Percentiles rank a stretch among this genome's conserved stretches.
Conservation (phyloP, 495 filamentous ascomycete genomes). For the Aspergillus heteromorphus region DNA sequence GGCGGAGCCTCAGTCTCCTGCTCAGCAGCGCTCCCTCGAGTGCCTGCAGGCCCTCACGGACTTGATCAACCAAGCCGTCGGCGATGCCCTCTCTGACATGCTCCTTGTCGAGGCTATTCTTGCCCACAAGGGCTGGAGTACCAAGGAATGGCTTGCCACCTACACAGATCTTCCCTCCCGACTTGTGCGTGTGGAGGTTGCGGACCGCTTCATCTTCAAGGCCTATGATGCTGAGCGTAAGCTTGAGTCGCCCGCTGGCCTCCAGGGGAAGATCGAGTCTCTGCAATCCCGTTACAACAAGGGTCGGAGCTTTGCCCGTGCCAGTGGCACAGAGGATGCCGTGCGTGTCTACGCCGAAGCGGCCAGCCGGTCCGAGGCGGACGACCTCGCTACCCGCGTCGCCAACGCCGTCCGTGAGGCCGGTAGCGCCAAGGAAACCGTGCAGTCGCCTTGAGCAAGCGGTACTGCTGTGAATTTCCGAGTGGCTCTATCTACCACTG, state of each 20-base stretch:
- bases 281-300: constrained; percentile 86
- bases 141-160: constrained; percentile 85
- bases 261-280: constrained; percentile 79
- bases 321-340: constrained; percentile 92
- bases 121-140: constrained; percentile 88
- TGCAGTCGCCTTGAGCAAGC: background rate
- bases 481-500: background rate
- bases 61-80: constrained; percentile 96
- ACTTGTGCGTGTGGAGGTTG: constrained; percentile 86
- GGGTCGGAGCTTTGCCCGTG: constrained; percentile 83
- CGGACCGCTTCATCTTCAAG: constrained; percentile 79
- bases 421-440: constrained; percentile 21
- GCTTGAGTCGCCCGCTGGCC: constrained; percentile 69
- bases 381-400: constrained; percentile 80
- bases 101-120: constrained; percentile 94
- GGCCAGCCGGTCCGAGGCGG: constrained; percentile 73
- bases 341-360: constrained; percentile 97
- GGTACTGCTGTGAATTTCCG: background rate
- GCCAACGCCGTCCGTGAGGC: constrained; percentile 60
- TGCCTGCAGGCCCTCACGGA: constrained; percentile 75
- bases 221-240: constrained; percentile 87
- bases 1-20: constrained; percentile 81
- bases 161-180: constrained; percentile 96
- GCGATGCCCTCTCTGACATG: constrained; percentile 92
- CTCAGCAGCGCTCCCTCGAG: constrained; percentile 77